Conservation (phyloP, 768 basidiomycete species). For the Boletus reticulatus region DNA sequence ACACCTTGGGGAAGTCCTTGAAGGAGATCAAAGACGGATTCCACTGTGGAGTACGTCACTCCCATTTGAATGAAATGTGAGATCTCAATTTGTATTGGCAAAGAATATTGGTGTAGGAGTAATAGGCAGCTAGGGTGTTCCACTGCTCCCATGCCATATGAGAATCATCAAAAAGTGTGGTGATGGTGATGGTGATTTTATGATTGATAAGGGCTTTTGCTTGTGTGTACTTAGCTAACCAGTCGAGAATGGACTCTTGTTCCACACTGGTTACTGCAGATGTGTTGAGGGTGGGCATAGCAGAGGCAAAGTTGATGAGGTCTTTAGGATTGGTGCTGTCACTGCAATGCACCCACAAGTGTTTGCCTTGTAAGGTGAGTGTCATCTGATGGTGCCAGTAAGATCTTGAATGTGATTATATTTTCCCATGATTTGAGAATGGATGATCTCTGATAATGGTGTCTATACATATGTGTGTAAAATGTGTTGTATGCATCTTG, state of each 20-base stretch:
- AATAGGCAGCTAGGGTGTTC: rapidly evolving
- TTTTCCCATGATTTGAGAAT: too few species aligned
- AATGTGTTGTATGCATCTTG: too few species aligned
- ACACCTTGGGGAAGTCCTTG: neutral
- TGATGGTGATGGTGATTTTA: neutral
- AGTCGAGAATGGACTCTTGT: neutral
- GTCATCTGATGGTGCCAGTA: too few species aligned
- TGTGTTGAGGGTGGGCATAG: too few species aligned
- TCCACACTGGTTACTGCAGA: too few species aligned
- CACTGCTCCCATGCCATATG: neutral
- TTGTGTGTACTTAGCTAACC: neutral
- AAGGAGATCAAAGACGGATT: neutral
- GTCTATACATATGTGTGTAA: too few species aligned
- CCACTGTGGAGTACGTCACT: neutral
- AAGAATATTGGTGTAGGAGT: rapidly evolving
- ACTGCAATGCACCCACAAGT: too few species aligned
- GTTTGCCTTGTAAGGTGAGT: too few species aligned
- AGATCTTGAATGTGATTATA: too few species aligned
- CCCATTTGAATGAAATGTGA: neutral
- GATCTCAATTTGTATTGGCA: neutral
- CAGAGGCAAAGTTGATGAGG: too few species aligned
- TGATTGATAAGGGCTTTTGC: neutral
- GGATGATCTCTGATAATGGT: too few species aligned
- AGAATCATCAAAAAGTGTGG: rapidly evolving
- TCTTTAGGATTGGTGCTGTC: too few species aligned